Evolutionary conservation across 345 rosid species (phyloP).

Genomic region (Trapa bicornis): DNA sequence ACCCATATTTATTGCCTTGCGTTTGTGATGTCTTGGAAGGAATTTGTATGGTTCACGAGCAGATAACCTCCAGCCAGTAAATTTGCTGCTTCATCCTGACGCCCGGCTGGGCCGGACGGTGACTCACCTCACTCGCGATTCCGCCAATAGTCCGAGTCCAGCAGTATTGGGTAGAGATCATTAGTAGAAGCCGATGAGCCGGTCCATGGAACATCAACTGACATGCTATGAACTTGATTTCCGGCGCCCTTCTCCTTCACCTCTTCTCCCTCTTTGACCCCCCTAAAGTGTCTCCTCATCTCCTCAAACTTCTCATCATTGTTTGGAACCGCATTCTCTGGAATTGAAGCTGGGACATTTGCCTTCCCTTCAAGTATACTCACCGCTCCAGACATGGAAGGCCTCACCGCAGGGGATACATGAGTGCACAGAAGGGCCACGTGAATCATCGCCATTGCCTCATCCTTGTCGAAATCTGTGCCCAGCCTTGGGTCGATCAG

Average conservation of each 20-base stretch:
- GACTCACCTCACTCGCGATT: neutral
- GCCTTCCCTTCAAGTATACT: slow-evolving; percentile 23
- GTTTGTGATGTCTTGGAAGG: too few relatives aligned
- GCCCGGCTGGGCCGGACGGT: too few relatives aligned
- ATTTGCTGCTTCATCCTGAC: too few relatives aligned
- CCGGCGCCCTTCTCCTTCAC: neutral
- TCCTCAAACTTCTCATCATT: slow-evolving; percentile 2
- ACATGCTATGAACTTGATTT: neutral
- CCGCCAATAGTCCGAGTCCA: slow-evolving; percentile 2
- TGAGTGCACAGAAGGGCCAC: slow-evolving; percentile 21
- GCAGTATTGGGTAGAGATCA: slow-evolving; percentile 12
- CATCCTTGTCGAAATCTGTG: slow-evolving; percentile 10
- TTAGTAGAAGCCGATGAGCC: slow-evolving; percentile 5
- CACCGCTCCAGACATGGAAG: slow-evolving; percentile 22
- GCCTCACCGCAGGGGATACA: slow-evolving; percentile 17
- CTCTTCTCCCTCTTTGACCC: neutral
- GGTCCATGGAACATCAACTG: neutral
- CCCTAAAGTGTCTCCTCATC: slow-evolving; percentile 9
- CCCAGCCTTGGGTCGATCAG: slow-evolving; percentile 21
- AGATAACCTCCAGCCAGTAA: too few relatives aligned
- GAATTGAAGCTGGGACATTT: slow-evolving; percentile 8
- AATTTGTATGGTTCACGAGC: too few relatives aligned
- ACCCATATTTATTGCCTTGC: too few relatives aligned
- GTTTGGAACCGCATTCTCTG: neutral
- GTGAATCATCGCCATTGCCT: slow-evolving; percentile 12